Conservation (phyloP, 2,329 filamentous ascomycete species). For the Sporothrix curviconia region DNA sequence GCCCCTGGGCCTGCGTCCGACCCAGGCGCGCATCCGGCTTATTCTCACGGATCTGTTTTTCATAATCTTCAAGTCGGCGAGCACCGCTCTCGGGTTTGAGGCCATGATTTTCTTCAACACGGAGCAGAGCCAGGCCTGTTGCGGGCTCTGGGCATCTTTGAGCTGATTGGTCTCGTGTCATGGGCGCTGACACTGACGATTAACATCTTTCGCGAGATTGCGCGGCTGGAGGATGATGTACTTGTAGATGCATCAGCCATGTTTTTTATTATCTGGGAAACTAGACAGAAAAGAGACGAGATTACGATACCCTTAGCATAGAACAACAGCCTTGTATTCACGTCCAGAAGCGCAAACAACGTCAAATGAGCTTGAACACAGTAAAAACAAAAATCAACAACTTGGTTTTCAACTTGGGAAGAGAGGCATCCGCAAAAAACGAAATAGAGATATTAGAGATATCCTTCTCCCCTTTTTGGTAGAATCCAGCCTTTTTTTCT, state of each 20-base stretch:
- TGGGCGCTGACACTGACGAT: constrained; percentile 24
- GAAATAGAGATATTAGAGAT: not conserved
- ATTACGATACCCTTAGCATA: not conserved
- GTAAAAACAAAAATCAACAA: too few relatives aligned
- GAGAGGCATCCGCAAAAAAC: too few relatives aligned
- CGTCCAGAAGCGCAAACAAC: too few relatives aligned
- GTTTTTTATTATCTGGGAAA: too few relatives aligned
- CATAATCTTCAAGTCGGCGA: constrained; percentile 94
- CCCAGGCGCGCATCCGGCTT: constrained; percentile 78
- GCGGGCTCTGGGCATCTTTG: constrained; percentile 20
- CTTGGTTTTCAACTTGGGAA: too few relatives aligned
- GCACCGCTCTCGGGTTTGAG: constrained; percentile 63
- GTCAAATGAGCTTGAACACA: too few relatives aligned
- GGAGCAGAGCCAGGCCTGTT: constrained; percentile 15
- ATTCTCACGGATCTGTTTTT: constrained; percentile 92
- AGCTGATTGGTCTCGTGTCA: constrained; percentile 22
- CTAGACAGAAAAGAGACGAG: too few relatives aligned
- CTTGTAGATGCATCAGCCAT: too few relatives aligned
- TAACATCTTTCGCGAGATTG: constrained; percentile 23
- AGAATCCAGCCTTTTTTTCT: not conserved
- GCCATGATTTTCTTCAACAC: constrained; percentile 21
- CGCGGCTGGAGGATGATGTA: constrained; percentile 18
- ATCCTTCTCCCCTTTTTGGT: constrained; percentile 3
- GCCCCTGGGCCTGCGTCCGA: constrained; percentile 77
- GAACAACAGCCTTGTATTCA: not conserved